phyloP scores from a whole-genome alignment of 202 grass and related monocot species.

The Digitaria exilis region DNA sequence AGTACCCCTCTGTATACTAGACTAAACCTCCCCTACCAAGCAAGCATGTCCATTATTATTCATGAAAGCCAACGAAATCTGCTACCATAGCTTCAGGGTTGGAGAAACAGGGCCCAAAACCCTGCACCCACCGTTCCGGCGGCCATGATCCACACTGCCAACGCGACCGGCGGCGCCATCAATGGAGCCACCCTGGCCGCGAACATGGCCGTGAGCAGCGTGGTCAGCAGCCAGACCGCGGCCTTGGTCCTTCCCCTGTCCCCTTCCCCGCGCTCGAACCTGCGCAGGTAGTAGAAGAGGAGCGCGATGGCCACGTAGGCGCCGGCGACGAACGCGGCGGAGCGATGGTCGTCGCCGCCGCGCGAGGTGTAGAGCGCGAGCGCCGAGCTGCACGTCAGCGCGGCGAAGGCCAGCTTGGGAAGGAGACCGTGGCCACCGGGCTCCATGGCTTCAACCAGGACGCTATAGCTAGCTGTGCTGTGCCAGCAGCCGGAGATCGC shows the following conservation, averaged over 20 bases:
- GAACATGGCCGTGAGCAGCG: constrained; percentile 29
- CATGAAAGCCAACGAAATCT: no score
- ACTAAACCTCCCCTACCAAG: no score
- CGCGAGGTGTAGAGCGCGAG: not conserved
- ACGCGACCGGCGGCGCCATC: not conserved
- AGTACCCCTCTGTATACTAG: no score
- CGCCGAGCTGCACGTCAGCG: not conserved
- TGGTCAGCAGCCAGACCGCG: constrained; percentile 14
- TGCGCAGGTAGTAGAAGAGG: constrained; percentile 13
- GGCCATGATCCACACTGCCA: not conserved
- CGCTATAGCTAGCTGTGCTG: no score
- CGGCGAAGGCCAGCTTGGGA: not conserved
- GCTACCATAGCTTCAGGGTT: not conserved
- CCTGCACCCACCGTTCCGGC: not conserved
- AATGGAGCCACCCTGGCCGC: not conserved
- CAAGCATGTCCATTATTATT: no score
- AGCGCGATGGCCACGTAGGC: not conserved
- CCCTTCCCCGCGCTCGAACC: not conserved
- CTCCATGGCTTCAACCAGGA: no score
- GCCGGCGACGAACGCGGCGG: not conserved
- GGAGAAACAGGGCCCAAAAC: not conserved
- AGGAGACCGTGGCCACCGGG: not conserved
- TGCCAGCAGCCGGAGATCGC: not conserved
- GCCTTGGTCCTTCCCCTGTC: not conserved
- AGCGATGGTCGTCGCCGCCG: not conserved